Conservation (phyloP, 495 filamentous ascomycete species). For the Podospora tetraspora region DNA sequence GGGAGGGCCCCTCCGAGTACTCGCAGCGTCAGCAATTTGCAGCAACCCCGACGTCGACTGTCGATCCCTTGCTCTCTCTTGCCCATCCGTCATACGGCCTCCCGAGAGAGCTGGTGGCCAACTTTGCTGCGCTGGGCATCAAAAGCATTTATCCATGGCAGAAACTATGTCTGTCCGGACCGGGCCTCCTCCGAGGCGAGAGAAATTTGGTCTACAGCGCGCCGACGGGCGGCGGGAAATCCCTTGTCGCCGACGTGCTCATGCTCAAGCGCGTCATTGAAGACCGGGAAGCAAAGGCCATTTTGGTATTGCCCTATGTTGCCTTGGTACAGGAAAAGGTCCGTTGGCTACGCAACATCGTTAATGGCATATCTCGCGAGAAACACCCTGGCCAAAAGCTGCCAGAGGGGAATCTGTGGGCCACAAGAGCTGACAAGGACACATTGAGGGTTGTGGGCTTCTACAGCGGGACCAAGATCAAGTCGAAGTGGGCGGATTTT, state of each 20-base stretch:
- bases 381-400: slow-evolving; percentile 18
- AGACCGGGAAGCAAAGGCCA: slow-evolving; percentile 60
- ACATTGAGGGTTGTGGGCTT: slow-evolving; percentile 62
- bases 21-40: slow-evolving; percentile 40
- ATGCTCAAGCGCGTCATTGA: slow-evolving; percentile 69
- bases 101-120: slow-evolving; percentile 53
- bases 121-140: slow-evolving; percentile 61
- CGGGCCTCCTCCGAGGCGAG: slow-evolving; percentile 59
- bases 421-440: slow-evolving; percentile 40
- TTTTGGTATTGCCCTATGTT: slow-evolving; percentile 77
- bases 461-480: slow-evolving; percentile 65
- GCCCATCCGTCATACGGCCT: slow-evolving; percentile 62
- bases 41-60: slow-evolving; percentile 46
- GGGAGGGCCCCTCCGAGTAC: slow-evolving; percentile 36
- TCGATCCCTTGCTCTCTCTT: slow-evolving; percentile 58
- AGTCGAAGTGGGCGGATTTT: slow-evolving; percentile 64
- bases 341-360: slow-evolving; percentile 65
- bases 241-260: slow-evolving; percentile 68
- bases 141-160: slow-evolving; percentile 76
- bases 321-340: slow-evolving; percentile 80
- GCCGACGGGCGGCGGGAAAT: slow-evolving; percentile 81
- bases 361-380: slow-evolving; percentile 56
- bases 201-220: slow-evolving; percentile 76
- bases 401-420: slow-evolving; percentile 34
- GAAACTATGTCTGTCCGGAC: slow-evolving; percentile 66